Conservation (phyloP, 805 yeast species). For the Lipomyces chichibuensis region DNA sequence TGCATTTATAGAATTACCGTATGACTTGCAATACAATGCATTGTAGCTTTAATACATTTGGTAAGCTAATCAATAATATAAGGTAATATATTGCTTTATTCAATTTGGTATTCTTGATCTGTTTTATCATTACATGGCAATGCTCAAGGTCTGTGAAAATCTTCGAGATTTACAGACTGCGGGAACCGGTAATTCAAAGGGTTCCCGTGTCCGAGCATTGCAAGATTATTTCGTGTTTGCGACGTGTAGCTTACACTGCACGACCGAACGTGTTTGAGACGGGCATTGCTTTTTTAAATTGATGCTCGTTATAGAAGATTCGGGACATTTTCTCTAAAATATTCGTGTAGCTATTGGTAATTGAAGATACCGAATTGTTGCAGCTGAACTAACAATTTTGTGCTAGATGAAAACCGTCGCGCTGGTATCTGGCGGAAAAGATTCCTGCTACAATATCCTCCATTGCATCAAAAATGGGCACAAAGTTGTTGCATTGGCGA, state of each 20-base stretch:
- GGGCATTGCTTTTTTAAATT: slow-evolving; percentile 10
- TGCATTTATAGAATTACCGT: too few relatives aligned
- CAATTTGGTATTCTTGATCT: not conserved
- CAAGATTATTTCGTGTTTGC: slow-evolving; percentile 5
- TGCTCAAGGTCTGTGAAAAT: not conserved
- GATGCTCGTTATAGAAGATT: slow-evolving; percentile 30
- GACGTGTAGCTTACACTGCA: slow-evolving; percentile 14
- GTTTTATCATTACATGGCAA: not conserved
- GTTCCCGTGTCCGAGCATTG: not conserved
- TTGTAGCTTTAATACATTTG: too few relatives aligned
- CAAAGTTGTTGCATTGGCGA: slow-evolving; percentile 81
- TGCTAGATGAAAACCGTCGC: slow-evolving; percentile 88
- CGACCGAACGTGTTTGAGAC: slow-evolving; percentile 30
- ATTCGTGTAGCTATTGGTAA: not conserved
- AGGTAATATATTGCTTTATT: not conserved
- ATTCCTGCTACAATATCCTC: slow-evolving; percentile 84
- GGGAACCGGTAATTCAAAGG: not conserved
- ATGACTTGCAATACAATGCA: too few relatives aligned
- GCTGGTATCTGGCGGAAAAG: slow-evolving; percentile 93
- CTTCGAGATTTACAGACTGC: not conserved
- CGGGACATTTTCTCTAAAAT: slow-evolving; percentile 23
- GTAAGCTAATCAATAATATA: not conserved
- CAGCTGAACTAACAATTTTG: not conserved
- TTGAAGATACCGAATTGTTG: not conserved
- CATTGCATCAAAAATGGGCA: slow-evolving; percentile 89